Evolutionary conservation across 345 rosid species (phyloP).

Genomic region (Pistacia atlantica): DNA sequence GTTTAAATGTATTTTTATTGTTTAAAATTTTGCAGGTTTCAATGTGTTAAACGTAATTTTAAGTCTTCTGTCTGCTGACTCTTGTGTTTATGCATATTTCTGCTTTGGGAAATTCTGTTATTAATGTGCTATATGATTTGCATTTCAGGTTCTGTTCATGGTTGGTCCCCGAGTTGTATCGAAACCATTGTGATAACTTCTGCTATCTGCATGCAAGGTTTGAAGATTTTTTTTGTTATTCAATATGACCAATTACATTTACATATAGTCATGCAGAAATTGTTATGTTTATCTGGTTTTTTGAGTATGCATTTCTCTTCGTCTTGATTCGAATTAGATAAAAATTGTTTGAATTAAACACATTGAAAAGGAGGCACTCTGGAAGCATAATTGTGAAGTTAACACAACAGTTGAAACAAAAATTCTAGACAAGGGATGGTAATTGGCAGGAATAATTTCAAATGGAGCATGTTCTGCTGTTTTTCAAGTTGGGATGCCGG

Average conservation of each 20-base stretch:
- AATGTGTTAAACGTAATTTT: too few relatives aligned
- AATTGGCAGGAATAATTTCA: too few relatives aligned
- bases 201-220: constrained; percentile 8
- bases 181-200: background rate
- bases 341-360: background rate
- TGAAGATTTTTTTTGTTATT: too few relatives aligned
- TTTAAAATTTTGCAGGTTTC: too few relatives aligned
- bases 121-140: constrained; percentile 8
- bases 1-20: background rate
- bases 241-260: background rate
- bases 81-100: background rate
- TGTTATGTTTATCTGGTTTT: background rate
- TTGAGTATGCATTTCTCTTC: background rate
- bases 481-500: too few relatives aligned
- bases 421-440: too few relatives aligned
- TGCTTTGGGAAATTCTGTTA: background rate
- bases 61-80: background rate
- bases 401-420: too few relatives aligned
- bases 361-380: background rate
- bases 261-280: too few relatives aligned
- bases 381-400: too few relatives aligned
- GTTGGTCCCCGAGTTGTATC: background rate
- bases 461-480: too few relatives aligned
- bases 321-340: background rate
- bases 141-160: background rate